These are phyloP conservation scores for Aristolochia contorta DNA, from an alignment of 164 flowering plant genomes.

Conservation along the genomic window DNA sequence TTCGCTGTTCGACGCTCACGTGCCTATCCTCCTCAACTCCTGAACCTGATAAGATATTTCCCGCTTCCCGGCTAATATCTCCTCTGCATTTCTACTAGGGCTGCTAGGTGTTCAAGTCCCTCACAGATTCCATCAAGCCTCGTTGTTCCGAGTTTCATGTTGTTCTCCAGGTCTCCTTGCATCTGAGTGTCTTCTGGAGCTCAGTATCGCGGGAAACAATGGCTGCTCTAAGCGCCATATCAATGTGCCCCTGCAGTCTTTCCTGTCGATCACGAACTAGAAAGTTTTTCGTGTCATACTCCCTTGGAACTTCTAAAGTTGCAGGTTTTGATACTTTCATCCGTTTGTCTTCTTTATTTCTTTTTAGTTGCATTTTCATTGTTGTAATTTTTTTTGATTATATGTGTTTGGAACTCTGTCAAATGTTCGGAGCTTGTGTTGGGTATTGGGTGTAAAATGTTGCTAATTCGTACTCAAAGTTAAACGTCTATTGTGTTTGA, in stretches of 20 bases:
- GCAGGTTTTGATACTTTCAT: slow-evolving; percentile 12
- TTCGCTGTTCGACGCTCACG: too few species aligned
- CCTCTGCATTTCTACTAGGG: background rate
- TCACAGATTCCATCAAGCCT: background rate
- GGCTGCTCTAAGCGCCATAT: slow-evolving; percentile 53
- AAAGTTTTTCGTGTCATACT: slow-evolving; percentile 30
- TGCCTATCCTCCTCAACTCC: too few species aligned
- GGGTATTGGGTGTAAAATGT: background rate
- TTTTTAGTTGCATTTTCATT: background rate
- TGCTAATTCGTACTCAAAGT: background rate
- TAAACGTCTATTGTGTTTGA: background rate
- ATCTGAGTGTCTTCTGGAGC: background rate
- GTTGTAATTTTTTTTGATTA: background rate
- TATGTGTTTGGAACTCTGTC: too few species aligned
- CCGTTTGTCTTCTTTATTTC: background rate
- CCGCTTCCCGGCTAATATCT: background rate
- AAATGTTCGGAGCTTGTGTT: background rate
- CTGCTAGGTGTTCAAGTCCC: background rate
- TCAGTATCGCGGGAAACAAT: slow-evolving; percentile 14
- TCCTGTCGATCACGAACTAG: slow-evolving; percentile 20
- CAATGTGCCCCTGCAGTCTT: slow-evolving; percentile 36
- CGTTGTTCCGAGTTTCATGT: background rate
- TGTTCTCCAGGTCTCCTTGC: background rate
- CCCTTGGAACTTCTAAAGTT: slow-evolving; percentile 21
- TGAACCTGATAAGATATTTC: background rate